Conservation (phyloP, 768 basidiomycete genomes). For the Lactarius quietus region DNA sequence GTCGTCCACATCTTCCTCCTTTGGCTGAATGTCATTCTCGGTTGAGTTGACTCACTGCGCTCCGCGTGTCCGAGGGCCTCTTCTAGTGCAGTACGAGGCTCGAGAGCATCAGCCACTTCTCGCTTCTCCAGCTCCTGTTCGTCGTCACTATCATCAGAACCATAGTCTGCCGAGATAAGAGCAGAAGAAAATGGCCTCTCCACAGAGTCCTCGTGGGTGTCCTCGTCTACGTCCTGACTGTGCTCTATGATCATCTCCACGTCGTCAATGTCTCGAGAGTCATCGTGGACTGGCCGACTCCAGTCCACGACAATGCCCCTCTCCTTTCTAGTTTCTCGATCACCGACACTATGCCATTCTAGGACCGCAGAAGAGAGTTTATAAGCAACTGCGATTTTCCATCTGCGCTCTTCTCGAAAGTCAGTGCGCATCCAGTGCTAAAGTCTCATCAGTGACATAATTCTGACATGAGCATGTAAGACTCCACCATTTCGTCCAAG, state of each 20-base stretch:
- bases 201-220: conserved; percentile 28
- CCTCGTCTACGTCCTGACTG: conserved; percentile 34
- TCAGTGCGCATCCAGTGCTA: conserved; percentile 98
- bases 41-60: conserved; percentile 33
- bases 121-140: conserved; percentile 54
- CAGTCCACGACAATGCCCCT: conserved; percentile 67
- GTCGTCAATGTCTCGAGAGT: conserved; percentile 38
- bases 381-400: conserved; percentile 86
- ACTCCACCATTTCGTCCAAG: conserved; percentile 89
- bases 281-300: conserved; percentile 45
- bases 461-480: conserved; percentile 6
- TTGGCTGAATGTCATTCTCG: conserved; percentile 38
- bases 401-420: conserved; percentile 89
- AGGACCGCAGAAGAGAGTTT: conserved; percentile 77
- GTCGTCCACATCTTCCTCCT: conserved; percentile 58
- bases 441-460: background rate
- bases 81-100: conserved; percentile 50
- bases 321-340: conserved; percentile 57
- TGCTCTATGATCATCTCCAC: conserved; percentile 32
- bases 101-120: conserved; percentile 56
- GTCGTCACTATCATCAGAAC: conserved; percentile 49
- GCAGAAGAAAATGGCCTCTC: conserved; percentile 17
- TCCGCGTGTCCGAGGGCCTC: conserved; percentile 52
- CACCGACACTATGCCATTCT: conserved; percentile 79
- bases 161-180: conserved; percentile 24